phyloP scores from a whole-genome alignment of 2,329 filamentous ascomycete species.

The Colletotrichum liaoningense region DNA sequence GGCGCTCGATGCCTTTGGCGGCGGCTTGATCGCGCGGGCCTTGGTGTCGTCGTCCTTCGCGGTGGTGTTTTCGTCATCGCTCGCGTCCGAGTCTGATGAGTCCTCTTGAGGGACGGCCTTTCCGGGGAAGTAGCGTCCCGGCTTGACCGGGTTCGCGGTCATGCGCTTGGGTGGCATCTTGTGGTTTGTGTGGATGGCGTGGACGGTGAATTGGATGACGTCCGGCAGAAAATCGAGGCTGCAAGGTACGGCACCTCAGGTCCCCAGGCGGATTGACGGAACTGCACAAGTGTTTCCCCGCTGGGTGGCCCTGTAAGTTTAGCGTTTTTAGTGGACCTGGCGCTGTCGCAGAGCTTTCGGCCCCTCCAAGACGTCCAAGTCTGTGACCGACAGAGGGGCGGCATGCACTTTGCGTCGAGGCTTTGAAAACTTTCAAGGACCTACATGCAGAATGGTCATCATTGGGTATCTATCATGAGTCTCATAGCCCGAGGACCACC shows the following conservation, averaged over 20 bases:
- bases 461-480: constrained; percentile 36
- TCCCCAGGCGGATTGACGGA: constrained; percentile 2
- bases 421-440: background rate
- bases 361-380: background rate
- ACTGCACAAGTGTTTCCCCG: constrained; percentile 18
- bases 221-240: constrained; percentile 5
- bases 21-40: constrained; percentile 54
- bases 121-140: constrained; percentile 86
- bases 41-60: constrained; percentile 38
- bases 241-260: background rate
- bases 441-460: constrained; percentile 7
- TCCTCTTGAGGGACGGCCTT: constrained; percentile 71
- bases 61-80: constrained; percentile 49
- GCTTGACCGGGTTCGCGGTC: constrained; percentile 89
- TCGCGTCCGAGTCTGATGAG: constrained; percentile 62
- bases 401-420: background rate
- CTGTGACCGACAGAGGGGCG: too few species aligned
- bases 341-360: background rate
- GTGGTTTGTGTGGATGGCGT: background rate
- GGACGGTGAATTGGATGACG: background rate
- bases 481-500: constrained; percentile 31
- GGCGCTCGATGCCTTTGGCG: constrained; percentile 67
- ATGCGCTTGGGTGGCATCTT: constrained; percentile 82
- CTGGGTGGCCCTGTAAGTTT: constrained; percentile 24
- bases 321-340: constrained; percentile 16